Conservation (phyloP, 2,329 filamentous ascomycete species). For the Cercospora zeae-maydis region DNA sequence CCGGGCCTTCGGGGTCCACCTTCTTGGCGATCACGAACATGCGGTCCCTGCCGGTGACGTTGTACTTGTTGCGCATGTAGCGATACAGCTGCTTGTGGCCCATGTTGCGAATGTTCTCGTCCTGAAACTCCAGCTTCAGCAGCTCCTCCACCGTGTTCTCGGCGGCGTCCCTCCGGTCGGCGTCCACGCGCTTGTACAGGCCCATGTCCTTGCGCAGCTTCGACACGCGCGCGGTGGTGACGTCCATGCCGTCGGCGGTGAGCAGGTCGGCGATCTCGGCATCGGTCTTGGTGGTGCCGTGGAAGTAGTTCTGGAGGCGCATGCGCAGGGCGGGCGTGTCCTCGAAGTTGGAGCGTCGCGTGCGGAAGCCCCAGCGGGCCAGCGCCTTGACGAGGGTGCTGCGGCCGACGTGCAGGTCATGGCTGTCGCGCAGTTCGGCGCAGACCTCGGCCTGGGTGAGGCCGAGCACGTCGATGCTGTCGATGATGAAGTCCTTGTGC, state of each 20-base stretch:
- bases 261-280: conserved; percentile 1
- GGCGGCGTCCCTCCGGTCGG: background rate
- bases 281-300: conserved; percentile 8
- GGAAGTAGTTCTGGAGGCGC: conserved; percentile 12
- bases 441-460: conserved; percentile 4
- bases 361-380: conserved; percentile 5
- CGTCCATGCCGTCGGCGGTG: conserved; percentile 8
- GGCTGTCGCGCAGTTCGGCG: conserved; percentile 6
- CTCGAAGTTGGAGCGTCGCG: conserved; percentile 8
- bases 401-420: conserved; percentile 11
- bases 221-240: background rate
- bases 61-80: conserved; percentile 12
- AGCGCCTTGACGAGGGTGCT: conserved; percentile 9
- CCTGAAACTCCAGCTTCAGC: conserved; percentile 5
- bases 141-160: conserved; percentile 9
- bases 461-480: conserved; percentile 5
- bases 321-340: conserved; percentile 12
- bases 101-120: conserved; percentile 6
- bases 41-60: conserved; percentile 7
- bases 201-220: conserved; percentile 17
- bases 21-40: conserved; percentile 11
- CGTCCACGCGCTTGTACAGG: conserved; percentile 11
- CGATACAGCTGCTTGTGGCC: conserved; percentile 9
- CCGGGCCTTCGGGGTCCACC: conserved; percentile 14
- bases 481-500: conserved; percentile 10